A percentile compares a stretch with the other conserved stretches of the same genome.
Conservation (phyloP, 1,284 basidiomycete species). For the Leccinum subrobustum region DNA sequence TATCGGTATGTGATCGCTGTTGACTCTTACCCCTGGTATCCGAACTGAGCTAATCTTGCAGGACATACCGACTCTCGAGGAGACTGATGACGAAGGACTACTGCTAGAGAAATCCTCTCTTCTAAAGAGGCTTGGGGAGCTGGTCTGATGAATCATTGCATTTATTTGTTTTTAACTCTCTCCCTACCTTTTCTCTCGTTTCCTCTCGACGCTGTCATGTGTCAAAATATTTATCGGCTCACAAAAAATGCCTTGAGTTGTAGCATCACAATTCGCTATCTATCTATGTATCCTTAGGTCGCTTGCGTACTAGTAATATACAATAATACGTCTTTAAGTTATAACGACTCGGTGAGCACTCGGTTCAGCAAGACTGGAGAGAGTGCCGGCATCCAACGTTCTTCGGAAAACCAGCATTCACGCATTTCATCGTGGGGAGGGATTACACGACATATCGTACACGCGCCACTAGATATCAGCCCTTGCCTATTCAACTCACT, state of each 20-base stretch:
- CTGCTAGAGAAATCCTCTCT: constrained; percentile 12
- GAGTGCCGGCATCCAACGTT: not conserved
- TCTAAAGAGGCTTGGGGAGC: constrained; percentile 4
- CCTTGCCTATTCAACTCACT: not conserved
- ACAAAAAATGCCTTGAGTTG: too few species aligned
- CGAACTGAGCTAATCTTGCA: constrained; percentile 2
- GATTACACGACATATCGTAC: not conserved
- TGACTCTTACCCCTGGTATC: not conserved
- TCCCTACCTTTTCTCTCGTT: not conserved
- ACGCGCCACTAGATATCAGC: not conserved
- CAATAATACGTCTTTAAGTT: too few species aligned
- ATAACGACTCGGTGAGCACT: not conserved
- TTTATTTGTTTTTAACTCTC: not conserved
- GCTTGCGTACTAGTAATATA: too few species aligned
- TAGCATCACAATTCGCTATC: too few species aligned
- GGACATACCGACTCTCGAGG: constrained; percentile 24
- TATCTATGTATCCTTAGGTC: too few species aligned
- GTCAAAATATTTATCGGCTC: too few species aligned
- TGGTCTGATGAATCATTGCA: constrained; percentile 12
- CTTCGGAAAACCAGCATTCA: not conserved
- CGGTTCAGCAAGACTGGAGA: not conserved
- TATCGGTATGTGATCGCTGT: constrained; percentile 9
- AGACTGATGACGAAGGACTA: constrained; percentile 22
- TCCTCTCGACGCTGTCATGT: not conserved
- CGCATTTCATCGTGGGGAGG: not conserved